Base-by-base conservation (phyloP, 371 early-diverging fungal species). In the Mortierella sp. region DNA sequence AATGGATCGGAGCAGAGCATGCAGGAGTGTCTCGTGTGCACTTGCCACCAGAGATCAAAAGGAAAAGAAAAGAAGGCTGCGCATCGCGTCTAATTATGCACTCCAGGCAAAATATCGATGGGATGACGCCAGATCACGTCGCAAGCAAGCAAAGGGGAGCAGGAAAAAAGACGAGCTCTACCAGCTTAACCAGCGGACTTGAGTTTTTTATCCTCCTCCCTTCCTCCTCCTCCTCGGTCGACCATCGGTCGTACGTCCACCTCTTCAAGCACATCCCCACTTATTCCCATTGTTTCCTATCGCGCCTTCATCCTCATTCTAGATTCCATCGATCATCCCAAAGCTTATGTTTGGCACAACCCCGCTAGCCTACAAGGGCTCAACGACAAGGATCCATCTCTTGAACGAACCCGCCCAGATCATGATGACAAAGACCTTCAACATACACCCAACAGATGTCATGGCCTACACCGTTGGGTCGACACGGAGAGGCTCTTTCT, bases 281-380 rank as follows among this genome's bases (percentile, higher is more conserved):
- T 50, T 69, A 44, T 43, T 28, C 6, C 59, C 16, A 16, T 59
- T 31, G 28, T 31, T 59, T 59, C 13, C 13, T 10, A 46, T 13
- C 13, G 48, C 9, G 8, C 9, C 16, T 31, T 31, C 31, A 0
- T 31, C 3, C 5, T 73, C 21, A 11, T 21, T n/a, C 13, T 59
- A 84, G 82, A 78, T 86, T 55, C 82, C 82, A 16, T 74, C 82
- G 34, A 77, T 82, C 69, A 72, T 78, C 69, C 79, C 82, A 89
- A 90, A 89, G 79, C 74, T 93, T 90, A 93, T 93, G 80, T 93
- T 93, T 80, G 94, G 94, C 51, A 91, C 92, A 14, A 91, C 93
- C 13, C 94, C 94, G 34, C 83, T 93, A 31, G 90, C 93, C 14
- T 93, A 93, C 82, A 93, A 93, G 81, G 94, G 94, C 61, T 92